phyloP scores from a whole-genome alignment of 2,329 filamentous ascomycete genomes.

The Phaeoacremonium minimum region DNA sequence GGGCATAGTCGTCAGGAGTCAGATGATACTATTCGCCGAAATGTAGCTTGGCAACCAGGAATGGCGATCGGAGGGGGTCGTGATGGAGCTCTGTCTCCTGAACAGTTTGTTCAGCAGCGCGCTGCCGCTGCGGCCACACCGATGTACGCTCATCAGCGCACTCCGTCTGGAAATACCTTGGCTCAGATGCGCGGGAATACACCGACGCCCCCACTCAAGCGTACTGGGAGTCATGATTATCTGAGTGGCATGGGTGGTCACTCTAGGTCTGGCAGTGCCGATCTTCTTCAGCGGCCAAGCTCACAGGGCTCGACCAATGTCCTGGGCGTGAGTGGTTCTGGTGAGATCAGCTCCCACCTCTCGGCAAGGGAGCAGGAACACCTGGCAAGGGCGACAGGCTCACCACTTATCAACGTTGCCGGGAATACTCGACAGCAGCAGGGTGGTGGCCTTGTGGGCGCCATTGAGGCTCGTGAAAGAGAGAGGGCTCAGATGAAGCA shows the following conservation, averaged over 20 bases:
- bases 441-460: constrained; percentile 66
- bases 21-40: constrained; percentile 55
- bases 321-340: constrained; percentile 40
- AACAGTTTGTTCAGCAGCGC: constrained; percentile 81
- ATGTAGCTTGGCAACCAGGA: constrained; percentile 75
- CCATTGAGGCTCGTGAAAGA: constrained; percentile 74
- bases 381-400: constrained; percentile 76
- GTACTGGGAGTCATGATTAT: constrained; percentile 35
- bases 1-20: constrained; percentile 42
- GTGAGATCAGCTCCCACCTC: constrained; percentile 50
- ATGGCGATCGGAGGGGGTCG: constrained; percentile 44
- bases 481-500: constrained; percentile 70
- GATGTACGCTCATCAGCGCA: constrained; percentile 56
- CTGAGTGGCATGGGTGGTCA: constrained; percentile 20
- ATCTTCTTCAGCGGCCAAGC: constrained; percentile 44
- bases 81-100: constrained; percentile 60
- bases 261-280: constrained; percentile 42
- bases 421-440: constrained; percentile 44
- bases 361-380: constrained; percentile 86
- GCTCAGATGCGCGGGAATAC: constrained; percentile 31
- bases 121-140: constrained; percentile 54
- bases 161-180: constrained; percentile 47
- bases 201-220: constrained; percentile 36
- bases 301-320: constrained; percentile 55
- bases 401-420: constrained; percentile 67